Base-by-base conservation (phyloP, 805 yeast species). In the Ogataea degrootiae region DNA sequence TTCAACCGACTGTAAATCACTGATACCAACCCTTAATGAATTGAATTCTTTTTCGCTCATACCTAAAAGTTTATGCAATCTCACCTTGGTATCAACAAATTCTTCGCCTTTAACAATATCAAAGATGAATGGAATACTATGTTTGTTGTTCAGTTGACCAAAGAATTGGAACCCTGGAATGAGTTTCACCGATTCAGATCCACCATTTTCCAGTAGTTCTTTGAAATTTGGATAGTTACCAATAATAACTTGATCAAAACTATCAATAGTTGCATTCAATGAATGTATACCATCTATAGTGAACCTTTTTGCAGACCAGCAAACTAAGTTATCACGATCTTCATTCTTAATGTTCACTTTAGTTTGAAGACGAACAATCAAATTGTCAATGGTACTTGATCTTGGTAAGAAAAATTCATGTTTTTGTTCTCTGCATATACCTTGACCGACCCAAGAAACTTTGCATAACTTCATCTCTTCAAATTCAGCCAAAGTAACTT, bases 81-180 rank as follows among this genome's bases (percentile, higher is more conserved):
- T 77, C 16, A 68, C 73, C 56, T 75, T 81, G 2, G 95, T 84
- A 12, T 77, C 81, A 3, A 65, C 60, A 41, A 87, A 78, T 40
- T 69, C 66, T 63, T 94, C 99, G 14, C 74, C 79, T 8, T 87
- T 83, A 42, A 79, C 73, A 6, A 87, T 66, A n/a, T 80, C 77
- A 61, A 91, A 87, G 9, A 86, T 69, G 61, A 91, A 91, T 4
- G 97, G 96, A 42, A 85, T 73, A n/a, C 96, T 91, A 64, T 91
- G 98, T 38, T 74, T 68, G 52, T 72, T 72, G 39, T 72, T 75
- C 23, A 83, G 72, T 37, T 83, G 86, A 56, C 85, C 87, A 63
- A 83, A 78, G 67, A 84, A 91, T 61, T 90, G 97, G 54, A 81
- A 73, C 2, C 84, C 95, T 4, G 86, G 77, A 2, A 87, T 75